These are phyloP conservation scores for Fistulifera solaris DNA, from an alignment of 108 stramenopile genomes.

Conservation along the genomic window DNA sequence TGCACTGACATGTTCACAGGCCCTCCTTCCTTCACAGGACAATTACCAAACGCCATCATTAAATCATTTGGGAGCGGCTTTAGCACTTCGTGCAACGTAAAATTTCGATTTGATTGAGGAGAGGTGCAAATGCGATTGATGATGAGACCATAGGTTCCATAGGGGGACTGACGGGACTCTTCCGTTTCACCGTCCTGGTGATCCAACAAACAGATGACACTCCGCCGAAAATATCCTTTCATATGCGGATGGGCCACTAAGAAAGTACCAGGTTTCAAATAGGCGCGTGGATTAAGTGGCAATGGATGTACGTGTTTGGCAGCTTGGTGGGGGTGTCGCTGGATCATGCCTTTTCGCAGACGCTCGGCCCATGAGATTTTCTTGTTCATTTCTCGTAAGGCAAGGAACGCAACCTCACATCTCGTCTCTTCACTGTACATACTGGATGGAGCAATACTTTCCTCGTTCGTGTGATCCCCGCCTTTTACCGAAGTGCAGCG, in stretches of 20 bases:
- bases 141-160: conserved; percentile 75
- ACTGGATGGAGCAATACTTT: not conserved
- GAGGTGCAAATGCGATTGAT: conserved; percentile 57
- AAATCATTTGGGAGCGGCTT: conserved; percentile 28
- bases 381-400: conserved; percentile 62
- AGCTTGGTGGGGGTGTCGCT: conserved; percentile 16
- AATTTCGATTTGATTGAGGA: conserved; percentile 17
- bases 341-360: conserved; percentile 5
- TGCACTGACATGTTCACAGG: conserved; percentile 72
- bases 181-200: conserved; percentile 19
- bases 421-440: not conserved
- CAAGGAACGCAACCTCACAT: conserved; percentile 44
- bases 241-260: conserved; percentile 73
- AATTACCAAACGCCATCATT: conserved; percentile 45
- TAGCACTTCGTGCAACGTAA: conserved; percentile 20
- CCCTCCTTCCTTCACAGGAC: conserved; percentile 60
- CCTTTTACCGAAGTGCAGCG: conserved; percentile 15
- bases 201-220: conserved; percentile 70
- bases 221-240: conserved; percentile 58
- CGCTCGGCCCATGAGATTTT: conserved; percentile 54
- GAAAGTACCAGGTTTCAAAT: conserved; percentile 64
- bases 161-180: conserved; percentile 3
- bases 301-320: conserved; percentile 19
- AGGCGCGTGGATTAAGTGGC: conserved; percentile 15
- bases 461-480: too few species aligned